phyloP scores from a whole-genome alignment of 2,329 filamentous ascomycete species.

The Aureobasidium subglaciale region DNA sequence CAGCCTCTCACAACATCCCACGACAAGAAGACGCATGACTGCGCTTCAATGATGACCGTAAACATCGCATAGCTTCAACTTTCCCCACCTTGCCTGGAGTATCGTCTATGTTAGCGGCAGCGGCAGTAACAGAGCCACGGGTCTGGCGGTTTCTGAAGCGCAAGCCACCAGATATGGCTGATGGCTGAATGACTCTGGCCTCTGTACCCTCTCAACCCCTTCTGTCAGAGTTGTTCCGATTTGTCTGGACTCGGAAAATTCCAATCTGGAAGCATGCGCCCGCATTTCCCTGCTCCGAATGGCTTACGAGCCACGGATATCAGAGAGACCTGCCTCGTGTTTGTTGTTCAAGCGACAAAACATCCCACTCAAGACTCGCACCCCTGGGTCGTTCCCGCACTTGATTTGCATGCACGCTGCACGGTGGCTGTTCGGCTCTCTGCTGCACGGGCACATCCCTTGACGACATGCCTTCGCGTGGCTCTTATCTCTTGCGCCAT shows the following conservation, averaged over 20 bases:
- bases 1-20: not conserved
- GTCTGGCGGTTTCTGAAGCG: slow-evolving; percentile 5
- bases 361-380: not conserved
- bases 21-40: not conserved
- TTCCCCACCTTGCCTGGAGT: slow-evolving; percentile 1
- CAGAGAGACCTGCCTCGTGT: not conserved
- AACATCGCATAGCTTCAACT: not conserved
- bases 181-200: not conserved
- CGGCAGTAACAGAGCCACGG: not conserved
- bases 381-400: not conserved
- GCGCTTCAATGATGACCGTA: not conserved
- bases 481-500: slow-evolving; percentile 6
- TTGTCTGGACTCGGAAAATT: not conserved
- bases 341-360: not conserved
- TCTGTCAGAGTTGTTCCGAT: not conserved
- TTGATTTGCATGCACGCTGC: slow-evolving; percentile 5
- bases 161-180: slow-evolving; percentile 7
- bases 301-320: not conserved
- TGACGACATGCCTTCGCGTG: slow-evolving; percentile 1
- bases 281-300: not conserved
- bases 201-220: slow-evolving; percentile 1
- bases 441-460: slow-evolving; percentile 2
- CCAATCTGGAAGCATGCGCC: not conserved
- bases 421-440: slow-evolving; percentile 7
- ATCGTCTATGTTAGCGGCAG: not conserved